Conservation (phyloP, 495 filamentous ascomycete genomes). For the Cercophora samala region DNA sequence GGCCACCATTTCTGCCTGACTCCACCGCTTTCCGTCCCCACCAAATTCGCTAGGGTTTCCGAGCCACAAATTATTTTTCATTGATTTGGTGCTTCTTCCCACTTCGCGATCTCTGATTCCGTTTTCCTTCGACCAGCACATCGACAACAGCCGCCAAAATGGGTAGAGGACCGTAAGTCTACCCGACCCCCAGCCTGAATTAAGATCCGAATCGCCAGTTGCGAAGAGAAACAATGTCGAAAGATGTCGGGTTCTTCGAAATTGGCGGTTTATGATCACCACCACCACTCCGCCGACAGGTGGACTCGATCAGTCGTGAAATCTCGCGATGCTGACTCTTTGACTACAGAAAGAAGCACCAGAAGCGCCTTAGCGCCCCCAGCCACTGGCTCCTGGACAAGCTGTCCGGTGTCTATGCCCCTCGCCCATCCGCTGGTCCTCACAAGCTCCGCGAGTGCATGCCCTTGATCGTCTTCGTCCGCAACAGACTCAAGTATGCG, state of each 20-base stretch:
- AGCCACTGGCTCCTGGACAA: slow-evolving; percentile 99
- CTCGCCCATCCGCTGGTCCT: slow-evolving; percentile 91
- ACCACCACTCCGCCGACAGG: neutral
- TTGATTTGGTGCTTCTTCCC: slow-evolving; percentile 19
- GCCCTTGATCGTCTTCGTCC: slow-evolving; percentile 98
- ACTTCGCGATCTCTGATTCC: slow-evolving; percentile 26
- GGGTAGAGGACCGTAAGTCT: slow-evolving; percentile 51
- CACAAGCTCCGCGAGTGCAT: slow-evolving; percentile 99
- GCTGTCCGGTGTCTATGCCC: slow-evolving; percentile 94
- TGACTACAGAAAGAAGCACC: slow-evolving; percentile 86
- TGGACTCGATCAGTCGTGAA: neutral
- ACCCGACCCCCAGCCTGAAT: neutral
- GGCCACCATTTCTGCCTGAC: slow-evolving; percentile 21
- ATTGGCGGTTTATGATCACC: neutral
- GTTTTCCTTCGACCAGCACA: slow-evolving; percentile 35
- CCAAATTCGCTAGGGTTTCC: slow-evolving; percentile 33
- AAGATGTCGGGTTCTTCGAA: neutral
- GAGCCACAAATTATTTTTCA: slow-evolving; percentile 34
- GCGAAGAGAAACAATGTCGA: neutral
- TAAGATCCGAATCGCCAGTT: neutral
- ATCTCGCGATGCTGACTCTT: slow-evolving; percentile 22
- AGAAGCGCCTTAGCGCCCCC: slow-evolving; percentile 97
- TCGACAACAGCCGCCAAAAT: slow-evolving; percentile 41
- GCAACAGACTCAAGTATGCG: slow-evolving; percentile 99
- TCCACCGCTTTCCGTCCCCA: slow-evolving; percentile 25